Evolutionary conservation across 495 filamentous ascomycete species (phyloP).

Genomic region (Parmelia sp.): DNA sequence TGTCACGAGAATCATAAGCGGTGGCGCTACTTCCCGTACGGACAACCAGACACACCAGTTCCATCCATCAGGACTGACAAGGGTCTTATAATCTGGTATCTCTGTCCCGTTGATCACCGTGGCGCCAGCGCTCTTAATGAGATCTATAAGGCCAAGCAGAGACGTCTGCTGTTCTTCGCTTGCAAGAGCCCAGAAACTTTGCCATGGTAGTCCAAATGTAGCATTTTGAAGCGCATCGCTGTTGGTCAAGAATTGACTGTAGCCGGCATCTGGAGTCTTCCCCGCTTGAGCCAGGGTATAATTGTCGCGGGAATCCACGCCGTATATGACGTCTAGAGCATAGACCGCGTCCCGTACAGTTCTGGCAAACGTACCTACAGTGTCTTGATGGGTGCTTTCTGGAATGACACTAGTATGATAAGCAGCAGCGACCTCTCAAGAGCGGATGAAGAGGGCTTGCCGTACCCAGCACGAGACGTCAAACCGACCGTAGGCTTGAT

Average conservation of each 20-base stretch:
- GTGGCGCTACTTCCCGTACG: background rate
- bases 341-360: conserved; percentile 62
- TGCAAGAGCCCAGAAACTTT: conserved; percentile 57
- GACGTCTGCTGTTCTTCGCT: conserved; percentile 45
- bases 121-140: conserved; percentile 56
- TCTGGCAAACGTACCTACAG: conserved; percentile 58
- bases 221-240: conserved; percentile 52
- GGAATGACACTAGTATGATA: conserved; percentile 50
- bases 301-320: conserved; percentile 53
- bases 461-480: conserved; percentile 49
- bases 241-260: conserved; percentile 47
- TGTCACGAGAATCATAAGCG: conserved; percentile 4
- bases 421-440: background rate
- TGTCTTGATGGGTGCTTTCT: conserved; percentile 59
- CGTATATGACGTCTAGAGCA: conserved; percentile 60
- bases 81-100: conserved; percentile 52
- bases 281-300: conserved; percentile 52
- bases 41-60: conserved; percentile 44
- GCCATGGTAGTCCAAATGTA: conserved; percentile 64
- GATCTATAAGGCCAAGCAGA: conserved; percentile 46
- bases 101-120: conserved; percentile 66
- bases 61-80: conserved; percentile 59
- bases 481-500: conserved; percentile 64
- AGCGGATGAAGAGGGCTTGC: background rate
- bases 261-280: conserved; percentile 49